These are phyloP conservation scores for Conidiobolus incongruus DNA, from an alignment of 371 early-diverging fungal genomes.

Conservation along the genomic window DNA sequence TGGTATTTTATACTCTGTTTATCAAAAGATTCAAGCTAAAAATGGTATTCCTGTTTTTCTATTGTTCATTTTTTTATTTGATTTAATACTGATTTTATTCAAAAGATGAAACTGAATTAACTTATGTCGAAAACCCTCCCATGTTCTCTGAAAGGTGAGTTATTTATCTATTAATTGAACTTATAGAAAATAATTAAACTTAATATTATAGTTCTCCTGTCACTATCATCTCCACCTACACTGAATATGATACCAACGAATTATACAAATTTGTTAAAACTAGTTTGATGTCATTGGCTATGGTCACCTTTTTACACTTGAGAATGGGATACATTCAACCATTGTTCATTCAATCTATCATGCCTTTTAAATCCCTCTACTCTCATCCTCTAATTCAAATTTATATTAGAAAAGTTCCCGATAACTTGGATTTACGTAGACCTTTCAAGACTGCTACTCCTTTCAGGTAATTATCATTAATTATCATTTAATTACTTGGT, in stretches of 20 bases:
- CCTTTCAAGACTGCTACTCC: conserved; percentile 58
- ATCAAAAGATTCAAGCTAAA: too few species aligned
- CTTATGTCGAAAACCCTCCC: conserved; percentile 1
- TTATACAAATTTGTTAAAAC: conserved; percentile 42
- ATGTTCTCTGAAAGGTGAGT: neutral
- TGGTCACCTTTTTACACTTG: conserved; percentile 63
- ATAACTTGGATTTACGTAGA: conserved; percentile 52
- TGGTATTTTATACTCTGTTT: too few species aligned
- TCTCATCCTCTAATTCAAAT: conserved; percentile 51
- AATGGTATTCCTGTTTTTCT: too few species aligned
- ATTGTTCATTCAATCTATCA: conserved; percentile 61
- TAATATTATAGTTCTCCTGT: conserved; percentile 9
- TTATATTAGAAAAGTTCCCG: conserved; percentile 52
- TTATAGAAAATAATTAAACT: neutral
- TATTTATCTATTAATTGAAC: too few species aligned
- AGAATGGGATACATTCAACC: conserved; percentile 79
- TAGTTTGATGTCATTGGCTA: conserved; percentile 32
- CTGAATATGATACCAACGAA: conserved; percentile 60
- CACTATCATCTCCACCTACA: conserved; percentile 29
- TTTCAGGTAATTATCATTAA: too few species aligned
- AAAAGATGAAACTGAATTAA: neutral
- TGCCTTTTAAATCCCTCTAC: conserved; percentile 51
- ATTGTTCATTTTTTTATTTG: too few species aligned
- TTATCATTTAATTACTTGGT: too few species aligned
- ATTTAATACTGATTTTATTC: too few species aligned